Conservation (phyloP, 768 basidiomycete species). For the Lactifluus piperatus region DNA sequence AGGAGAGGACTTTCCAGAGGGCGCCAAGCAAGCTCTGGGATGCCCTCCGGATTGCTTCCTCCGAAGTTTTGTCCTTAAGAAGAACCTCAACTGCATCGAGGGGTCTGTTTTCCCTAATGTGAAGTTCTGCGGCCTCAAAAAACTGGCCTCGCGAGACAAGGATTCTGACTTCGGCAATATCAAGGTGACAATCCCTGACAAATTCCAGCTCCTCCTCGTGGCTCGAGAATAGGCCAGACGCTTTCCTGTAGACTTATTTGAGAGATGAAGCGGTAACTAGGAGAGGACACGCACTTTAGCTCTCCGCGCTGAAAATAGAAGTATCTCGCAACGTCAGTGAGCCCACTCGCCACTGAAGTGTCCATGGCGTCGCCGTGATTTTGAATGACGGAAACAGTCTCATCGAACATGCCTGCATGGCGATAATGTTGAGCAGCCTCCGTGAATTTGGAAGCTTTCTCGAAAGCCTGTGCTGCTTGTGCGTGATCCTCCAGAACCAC, state of each 20-base stretch:
- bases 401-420: constrained; percentile 40
- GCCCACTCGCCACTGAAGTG: constrained; percentile 25
- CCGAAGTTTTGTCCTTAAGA: constrained; percentile 28
- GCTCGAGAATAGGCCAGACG: constrained; percentile 38
- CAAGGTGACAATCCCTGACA: constrained; percentile 44
- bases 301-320: constrained; percentile 36
- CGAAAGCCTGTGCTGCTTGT: constrained; percentile 36
- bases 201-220: constrained; percentile 50
- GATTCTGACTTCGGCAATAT: constrained; percentile 39
- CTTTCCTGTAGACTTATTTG: constrained; percentile 32
- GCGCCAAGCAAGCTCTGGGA: constrained; percentile 34
- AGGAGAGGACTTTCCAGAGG: constrained; percentile 40
- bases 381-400: constrained; percentile 39
- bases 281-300: constrained; percentile 27
- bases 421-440: constrained; percentile 37
- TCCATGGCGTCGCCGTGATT: constrained; percentile 28
- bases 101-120: constrained; percentile 34
- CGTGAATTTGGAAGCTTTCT: constrained; percentile 34
- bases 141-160: constrained; percentile 35
- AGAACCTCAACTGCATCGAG: constrained; percentile 40
- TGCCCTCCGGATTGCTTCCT: constrained; percentile 29
- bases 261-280: background rate
- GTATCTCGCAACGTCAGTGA: constrained; percentile 37
- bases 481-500: constrained; percentile 31
- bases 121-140: constrained; percentile 46